phyloP scores from a whole-genome alignment of 768 basidiomycete species.

The Serendipita sp. region DNA sequence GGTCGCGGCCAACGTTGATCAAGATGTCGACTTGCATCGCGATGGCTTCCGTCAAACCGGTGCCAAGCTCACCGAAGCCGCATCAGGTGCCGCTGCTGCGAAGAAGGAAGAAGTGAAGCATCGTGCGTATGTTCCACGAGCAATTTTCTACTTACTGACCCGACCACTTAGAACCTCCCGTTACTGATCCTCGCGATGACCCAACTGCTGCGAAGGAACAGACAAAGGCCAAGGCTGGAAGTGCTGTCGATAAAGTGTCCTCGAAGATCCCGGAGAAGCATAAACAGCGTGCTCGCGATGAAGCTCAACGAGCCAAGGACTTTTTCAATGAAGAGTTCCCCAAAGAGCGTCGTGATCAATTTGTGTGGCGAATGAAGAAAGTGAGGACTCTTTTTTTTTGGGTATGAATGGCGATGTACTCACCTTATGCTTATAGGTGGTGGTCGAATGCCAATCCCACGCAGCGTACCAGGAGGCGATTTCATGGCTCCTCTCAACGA shows the following conservation, averaged over 20 bases:
- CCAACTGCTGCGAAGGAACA: background rate
- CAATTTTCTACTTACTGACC: background rate
- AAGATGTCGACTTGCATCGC: constrained; percentile 3
- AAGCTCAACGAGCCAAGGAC: constrained; percentile 42
- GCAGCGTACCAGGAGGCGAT: constrained; percentile 74
- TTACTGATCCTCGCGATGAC: constrained; percentile 1
- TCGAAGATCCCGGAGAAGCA: constrained; percentile 57
- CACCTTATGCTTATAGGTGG: constrained; percentile 30
- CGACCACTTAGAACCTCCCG: background rate
- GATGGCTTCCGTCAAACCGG: constrained; percentile 1
- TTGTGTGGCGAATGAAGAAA: constrained; percentile 89
- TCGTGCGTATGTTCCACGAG: background rate
- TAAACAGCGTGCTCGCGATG: constrained; percentile 38
- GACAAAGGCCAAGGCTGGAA: constrained; percentile 7
- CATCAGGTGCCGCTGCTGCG: background rate
- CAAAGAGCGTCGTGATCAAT: constrained; percentile 77
- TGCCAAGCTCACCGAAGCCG: background rate
- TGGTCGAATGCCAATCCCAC: constrained; percentile 87
- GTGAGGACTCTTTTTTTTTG: constrained; percentile 21
- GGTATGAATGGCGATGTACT: background rate
- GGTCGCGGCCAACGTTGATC: background rate
- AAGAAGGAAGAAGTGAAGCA: constrained; percentile 7
- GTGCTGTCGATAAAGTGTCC: constrained; percentile 23
- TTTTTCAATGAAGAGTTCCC: constrained; percentile 80
- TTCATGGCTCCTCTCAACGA: constrained; percentile 49